Evolutionary conservation across 352 stramenopile species (phyloP).

Genomic region (Phytophthora citrophthora): DNA sequence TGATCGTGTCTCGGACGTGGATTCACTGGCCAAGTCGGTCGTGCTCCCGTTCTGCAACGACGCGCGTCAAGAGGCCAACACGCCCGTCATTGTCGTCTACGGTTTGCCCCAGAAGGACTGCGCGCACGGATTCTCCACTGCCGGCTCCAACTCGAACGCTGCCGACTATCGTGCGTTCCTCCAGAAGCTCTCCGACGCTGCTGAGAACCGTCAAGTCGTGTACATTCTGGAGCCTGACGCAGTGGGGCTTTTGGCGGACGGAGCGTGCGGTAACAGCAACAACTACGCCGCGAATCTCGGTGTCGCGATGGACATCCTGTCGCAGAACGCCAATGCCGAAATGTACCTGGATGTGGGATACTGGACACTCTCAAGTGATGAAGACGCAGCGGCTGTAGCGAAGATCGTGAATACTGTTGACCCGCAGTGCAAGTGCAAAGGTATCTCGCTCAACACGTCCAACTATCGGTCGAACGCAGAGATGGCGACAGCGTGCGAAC

Average conservation of each 20-base stretch:
- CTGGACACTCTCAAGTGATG: constrained; percentile 49
- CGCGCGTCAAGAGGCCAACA: constrained; percentile 6
- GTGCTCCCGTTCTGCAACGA: constrained; percentile 26
- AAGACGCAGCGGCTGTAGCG: constrained; percentile 31
- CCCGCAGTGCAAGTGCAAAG: constrained; percentile 33
- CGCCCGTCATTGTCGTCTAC: constrained; percentile 61
- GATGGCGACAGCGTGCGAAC: constrained; percentile 36
- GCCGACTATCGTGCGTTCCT: constrained; percentile 54
- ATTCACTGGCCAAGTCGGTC: constrained; percentile 28
- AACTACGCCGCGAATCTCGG: constrained; percentile 57
- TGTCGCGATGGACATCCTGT: constrained; percentile 52
- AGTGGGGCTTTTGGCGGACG: constrained; percentile 48
- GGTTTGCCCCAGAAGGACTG: constrained; percentile 70
- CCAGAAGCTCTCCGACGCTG: constrained; percentile 31
- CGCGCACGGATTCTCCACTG: constrained; percentile 45
- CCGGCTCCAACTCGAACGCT: constrained; percentile 36
- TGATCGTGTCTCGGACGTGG: constrained; percentile 39
- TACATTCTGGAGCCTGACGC: constrained; percentile 73
- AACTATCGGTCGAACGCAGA: constrained; percentile 53
- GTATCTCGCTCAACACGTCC: constrained; percentile 64
- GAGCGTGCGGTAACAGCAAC: constrained; percentile 42
- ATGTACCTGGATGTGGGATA: constrained; percentile 71
- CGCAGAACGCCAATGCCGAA: constrained; percentile 54
- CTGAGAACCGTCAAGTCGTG: constrained; percentile 45
- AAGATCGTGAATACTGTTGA: constrained; percentile 42